Base-by-base conservation (phyloP, 1,139 yeast genomes). In the Scheffersomyces titani region DNA sequence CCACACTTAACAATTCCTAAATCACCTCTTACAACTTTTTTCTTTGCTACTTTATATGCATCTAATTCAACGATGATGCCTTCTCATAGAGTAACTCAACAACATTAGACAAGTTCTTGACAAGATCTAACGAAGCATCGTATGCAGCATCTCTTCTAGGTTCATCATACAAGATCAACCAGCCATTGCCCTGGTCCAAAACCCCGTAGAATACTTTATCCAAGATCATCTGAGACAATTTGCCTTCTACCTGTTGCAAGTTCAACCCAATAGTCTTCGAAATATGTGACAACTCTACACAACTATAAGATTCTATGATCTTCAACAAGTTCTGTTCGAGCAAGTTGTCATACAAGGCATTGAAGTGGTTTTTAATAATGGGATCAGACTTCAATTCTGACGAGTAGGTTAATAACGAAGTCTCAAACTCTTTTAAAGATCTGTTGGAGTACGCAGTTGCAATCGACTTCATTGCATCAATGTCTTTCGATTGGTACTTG, bases 181-280 rank as follows among this genome's bases (percentile, higher is more conserved):
- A 94, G 6, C 99, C 99, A 70, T 93, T 93, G 51, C 99, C 99
- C 78, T 94, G 99, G 72, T 94, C 99, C 66, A 94, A 81, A 51
- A 96, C 98, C 52, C 99, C 99, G 68, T 89, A 90, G 66, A 96
- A 92, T 18, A 93, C 91, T 70, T 92, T 90, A 72, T 94, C 99
- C 65, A 94, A 82, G 65, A 94, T 94, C 99, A 94, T 94, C 74
- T 94, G 98, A 53, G 96, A 88, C 61, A 94, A 82, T 73, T 94
- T 94, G 19, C 97, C 97, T 74, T 94, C 99, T 36, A 94, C 93
- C 70, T 92, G 97, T 63, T 88, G 89, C 54, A 88, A 81, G 65
- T 93, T 94, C 60, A 96, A 83, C 5, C 98, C 98, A 60, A 96
- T 90, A 65, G 90, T 86, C 66, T 89, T 85, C 36, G 98, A 90